Conservation (phyloP, 1,139 yeast genomes). For the Kurtzmaniella natalensis region DNA sequence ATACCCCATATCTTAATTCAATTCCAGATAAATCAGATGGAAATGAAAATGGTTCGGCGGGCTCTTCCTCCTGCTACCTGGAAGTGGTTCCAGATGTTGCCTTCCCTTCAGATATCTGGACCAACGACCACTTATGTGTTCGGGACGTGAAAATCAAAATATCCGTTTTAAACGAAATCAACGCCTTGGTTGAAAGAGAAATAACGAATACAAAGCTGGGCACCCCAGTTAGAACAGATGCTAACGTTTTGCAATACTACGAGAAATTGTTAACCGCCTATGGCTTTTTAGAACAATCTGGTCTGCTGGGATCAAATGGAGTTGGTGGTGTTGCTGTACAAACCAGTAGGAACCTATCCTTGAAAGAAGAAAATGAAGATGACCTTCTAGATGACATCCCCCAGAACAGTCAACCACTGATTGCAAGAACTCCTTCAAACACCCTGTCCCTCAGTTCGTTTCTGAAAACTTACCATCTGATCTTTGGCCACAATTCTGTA, state of each 20-base stretch:
- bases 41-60: too few species aligned
- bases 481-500: conserved; percentile 10
- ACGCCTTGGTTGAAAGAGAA: conserved; percentile 28
- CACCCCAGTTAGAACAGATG: conserved; percentile 19
- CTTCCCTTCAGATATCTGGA: conserved; percentile 40
- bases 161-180: conserved; percentile 32
- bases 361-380: conserved; percentile 26
- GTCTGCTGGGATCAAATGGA: too few species aligned
- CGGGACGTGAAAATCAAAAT: conserved; percentile 32
- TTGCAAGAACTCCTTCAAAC: conserved; percentile 18
- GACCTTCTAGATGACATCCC: conserved; percentile 15
- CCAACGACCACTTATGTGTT: conserved; percentile 27
- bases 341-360: neutral
- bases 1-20: neutral
- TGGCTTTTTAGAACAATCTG: conserved; percentile 29
- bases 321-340: too few species aligned
- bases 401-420: conserved; percentile 9
- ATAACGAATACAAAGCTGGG: conserved; percentile 9
- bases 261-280: conserved; percentile 35
- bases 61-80: neutral
- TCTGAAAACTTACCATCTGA: conserved; percentile 15
- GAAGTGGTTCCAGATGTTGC: conserved; percentile 33
- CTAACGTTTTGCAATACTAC: conserved; percentile 29
- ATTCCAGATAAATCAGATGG: neutral
- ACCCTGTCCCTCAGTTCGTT: conserved; percentile 16